These are phyloP conservation scores for Clonostachys sp. DNA, from an alignment of 2,329 filamentous ascomycete genomes.

Conservation along the genomic window DNA sequence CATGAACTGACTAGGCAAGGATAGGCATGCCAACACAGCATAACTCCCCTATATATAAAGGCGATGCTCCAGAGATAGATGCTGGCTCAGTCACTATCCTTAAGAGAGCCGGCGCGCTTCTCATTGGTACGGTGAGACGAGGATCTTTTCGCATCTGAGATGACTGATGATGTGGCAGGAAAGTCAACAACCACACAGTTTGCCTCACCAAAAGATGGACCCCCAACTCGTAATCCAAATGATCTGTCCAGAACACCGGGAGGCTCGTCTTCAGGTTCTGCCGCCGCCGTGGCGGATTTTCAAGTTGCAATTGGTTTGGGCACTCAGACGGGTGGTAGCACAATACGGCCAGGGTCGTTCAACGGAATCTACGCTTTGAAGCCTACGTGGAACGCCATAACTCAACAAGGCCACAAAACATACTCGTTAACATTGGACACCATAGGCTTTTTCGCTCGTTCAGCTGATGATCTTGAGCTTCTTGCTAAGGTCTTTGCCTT, in stretches of 20 bases:
- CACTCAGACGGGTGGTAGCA: slow-evolving; percentile 59
- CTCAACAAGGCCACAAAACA: not conserved
- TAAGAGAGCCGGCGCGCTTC: slow-evolving; percentile 45
- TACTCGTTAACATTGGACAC: slow-evolving; percentile 39
- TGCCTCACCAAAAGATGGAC: slow-evolving; percentile 41
- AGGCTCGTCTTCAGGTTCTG: slow-evolving; percentile 60
- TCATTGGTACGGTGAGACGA: slow-evolving; percentile 23
- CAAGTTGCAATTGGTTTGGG: slow-evolving; percentile 54
- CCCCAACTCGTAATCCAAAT: slow-evolving; percentile 54
- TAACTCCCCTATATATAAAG: slow-evolving; percentile 46
- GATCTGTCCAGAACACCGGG: slow-evolving; percentile 57
- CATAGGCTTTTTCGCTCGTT: slow-evolving; percentile 50
- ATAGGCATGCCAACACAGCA: slow-evolving; percentile 51
- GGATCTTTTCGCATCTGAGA: no score
- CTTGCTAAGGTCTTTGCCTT: slow-evolving; percentile 46
- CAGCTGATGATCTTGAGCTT: slow-evolving; percentile 49
- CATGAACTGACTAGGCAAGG: not conserved
- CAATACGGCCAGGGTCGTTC: slow-evolving; percentile 56
- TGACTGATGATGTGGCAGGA: not conserved
- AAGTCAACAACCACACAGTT: slow-evolving; percentile 53
- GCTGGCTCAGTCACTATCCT: slow-evolving; percentile 44
- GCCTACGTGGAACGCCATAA: slow-evolving; percentile 8
- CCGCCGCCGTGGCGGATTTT: slow-evolving; percentile 56
- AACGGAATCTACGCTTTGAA: slow-evolving; percentile 39
- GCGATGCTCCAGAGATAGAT: slow-evolving; percentile 36